Evolutionary conservation across 805 yeast species (phyloP).

Genomic region (Starmerella bombi): DNA sequence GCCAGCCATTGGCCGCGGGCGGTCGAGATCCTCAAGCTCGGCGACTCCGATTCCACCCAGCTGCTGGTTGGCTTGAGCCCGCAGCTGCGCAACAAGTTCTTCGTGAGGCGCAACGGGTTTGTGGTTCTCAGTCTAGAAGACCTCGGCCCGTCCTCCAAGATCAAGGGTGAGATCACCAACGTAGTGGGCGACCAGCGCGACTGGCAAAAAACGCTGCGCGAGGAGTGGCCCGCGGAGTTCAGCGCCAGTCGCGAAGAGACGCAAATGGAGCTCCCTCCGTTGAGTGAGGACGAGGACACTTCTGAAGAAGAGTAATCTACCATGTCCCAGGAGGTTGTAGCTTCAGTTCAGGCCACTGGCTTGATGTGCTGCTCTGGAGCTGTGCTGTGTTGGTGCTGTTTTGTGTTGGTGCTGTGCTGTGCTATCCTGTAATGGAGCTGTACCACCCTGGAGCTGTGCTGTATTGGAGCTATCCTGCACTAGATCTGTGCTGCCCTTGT

Average conservation of each 20-base stretch:
- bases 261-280: slow-evolving; percentile 21
- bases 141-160: slow-evolving; percentile 18
- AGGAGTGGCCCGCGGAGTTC: slow-evolving; percentile 22
- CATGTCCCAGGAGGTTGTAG: background rate
- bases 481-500: no score
- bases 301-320: background rate
- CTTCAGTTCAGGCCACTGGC: background rate
- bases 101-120: slow-evolving; percentile 28
- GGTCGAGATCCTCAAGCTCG: slow-evolving; percentile 4
- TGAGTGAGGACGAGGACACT: slow-evolving; percentile 19
- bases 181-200: slow-evolving; percentile 25
- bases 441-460: no score
- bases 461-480: no score
- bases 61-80: slow-evolving; percentile 27
- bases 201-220: slow-evolving; percentile 28
- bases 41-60: background rate
- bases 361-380: no score
- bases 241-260: slow-evolving; percentile 14
- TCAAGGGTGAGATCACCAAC: slow-evolving; percentile 27
- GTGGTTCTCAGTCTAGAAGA: slow-evolving; percentile 23
- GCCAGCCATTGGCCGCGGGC: slow-evolving; percentile 12
- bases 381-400: no score
- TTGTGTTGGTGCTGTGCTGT: no score
- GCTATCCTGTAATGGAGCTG: no score
- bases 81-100: slow-evolving; percentile 26